Percentiles rank a stretch among this genome's conserved stretches.
phyloP scores from a whole-genome alignment of 2,329 filamentous ascomycete genomes.

The Monilinia fructigena region DNA sequence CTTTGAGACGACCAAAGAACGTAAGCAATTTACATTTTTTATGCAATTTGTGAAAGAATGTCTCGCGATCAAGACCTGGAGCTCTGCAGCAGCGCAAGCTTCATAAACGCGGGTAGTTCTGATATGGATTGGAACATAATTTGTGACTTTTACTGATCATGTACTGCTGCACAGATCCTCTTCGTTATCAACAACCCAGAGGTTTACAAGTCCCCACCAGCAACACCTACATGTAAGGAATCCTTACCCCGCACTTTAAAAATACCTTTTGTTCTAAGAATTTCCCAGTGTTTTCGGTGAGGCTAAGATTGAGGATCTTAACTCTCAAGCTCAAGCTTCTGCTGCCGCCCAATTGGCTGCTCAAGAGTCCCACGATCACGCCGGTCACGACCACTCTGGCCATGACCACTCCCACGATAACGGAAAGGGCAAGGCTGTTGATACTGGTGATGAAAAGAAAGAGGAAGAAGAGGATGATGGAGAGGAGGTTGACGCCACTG shows the following conservation, averaged over 20 bases:
- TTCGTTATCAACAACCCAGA: conserved; percentile 99
- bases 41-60: conserved; percentile 9
- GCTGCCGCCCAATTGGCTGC: conserved; percentile 93
- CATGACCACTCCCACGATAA: conserved; percentile 63
- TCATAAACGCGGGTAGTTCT: conserved; percentile 6
- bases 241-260: conserved; percentile 6
- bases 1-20: conserved; percentile 97
- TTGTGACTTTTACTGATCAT: conserved; percentile 26
- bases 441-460: conserved; percentile 68
- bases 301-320: conserved; percentile 99
- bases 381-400: conserved; percentile 55
- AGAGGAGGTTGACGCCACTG: conserved; percentile 92
- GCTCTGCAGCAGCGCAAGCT: conserved; percentile 3
- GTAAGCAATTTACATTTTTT: conserved; percentile 57
- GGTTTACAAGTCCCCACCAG: conserved; percentile 98
- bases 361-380: conserved; percentile 53
- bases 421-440: conserved; percentile 60
- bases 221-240: conserved; percentile 98
- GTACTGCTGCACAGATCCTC: conserved; percentile 67
- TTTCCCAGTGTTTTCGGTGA: conserved; percentile 87
- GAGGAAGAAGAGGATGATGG: conserved; percentile 84
- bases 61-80: neutral
- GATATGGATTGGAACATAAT: neutral
- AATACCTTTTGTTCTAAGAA: conserved; percentile 25
- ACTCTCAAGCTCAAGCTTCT: conserved; percentile 94